Percentiles rank a stretch among this genome's conserved stretches.
Conservation (phyloP, 805 yeast genomes). For the Aciculoconidium aculeatum region DNA sequence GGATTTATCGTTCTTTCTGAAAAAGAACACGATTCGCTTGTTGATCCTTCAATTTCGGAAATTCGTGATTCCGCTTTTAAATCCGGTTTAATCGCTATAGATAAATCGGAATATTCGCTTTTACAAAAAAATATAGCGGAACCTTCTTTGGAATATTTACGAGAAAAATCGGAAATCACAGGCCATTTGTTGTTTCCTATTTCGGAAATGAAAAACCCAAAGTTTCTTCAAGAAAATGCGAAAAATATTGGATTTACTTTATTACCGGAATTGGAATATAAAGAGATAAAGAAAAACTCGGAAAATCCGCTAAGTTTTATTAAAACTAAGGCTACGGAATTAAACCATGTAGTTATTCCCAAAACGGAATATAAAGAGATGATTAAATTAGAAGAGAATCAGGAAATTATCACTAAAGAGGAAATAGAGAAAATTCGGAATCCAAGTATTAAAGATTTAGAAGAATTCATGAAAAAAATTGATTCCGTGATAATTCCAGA, state of each 20-base stretch:
- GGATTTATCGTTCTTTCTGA: conserved; percentile 8
- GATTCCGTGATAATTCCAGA: conserved; percentile 6
- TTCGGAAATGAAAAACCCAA: too few species aligned
- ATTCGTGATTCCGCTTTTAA: conserved; percentile 7
- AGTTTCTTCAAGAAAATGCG: conserved; percentile 5
- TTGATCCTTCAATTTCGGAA: conserved; percentile 6
- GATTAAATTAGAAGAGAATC: background rate
- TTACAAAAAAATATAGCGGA: conserved; percentile 6
- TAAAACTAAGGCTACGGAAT: conserved; percentile 5
- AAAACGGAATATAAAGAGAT: conserved; percentile 26
- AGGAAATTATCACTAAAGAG: conserved; percentile 1
- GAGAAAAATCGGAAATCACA: too few species aligned
- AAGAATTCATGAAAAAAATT: conserved; percentile 2
- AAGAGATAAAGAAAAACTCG: background rate
- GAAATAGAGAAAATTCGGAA: background rate
- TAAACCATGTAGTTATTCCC: conserved; percentile 4
- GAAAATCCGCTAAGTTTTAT: conserved; percentile 6
- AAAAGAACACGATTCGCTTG: conserved; percentile 9
- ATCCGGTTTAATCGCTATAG: conserved; percentile 11
- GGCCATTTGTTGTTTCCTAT: too few species aligned
- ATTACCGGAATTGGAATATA: conserved; percentile 2
- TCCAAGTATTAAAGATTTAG: conserved; percentile 5
- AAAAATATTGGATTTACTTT: conserved; percentile 4
- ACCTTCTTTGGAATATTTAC: conserved; percentile 9
- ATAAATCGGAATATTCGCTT: conserved; percentile 8